Conservation (phyloP, 1,284 basidiomycete genomes). For the Puccinia polysora region DNA sequence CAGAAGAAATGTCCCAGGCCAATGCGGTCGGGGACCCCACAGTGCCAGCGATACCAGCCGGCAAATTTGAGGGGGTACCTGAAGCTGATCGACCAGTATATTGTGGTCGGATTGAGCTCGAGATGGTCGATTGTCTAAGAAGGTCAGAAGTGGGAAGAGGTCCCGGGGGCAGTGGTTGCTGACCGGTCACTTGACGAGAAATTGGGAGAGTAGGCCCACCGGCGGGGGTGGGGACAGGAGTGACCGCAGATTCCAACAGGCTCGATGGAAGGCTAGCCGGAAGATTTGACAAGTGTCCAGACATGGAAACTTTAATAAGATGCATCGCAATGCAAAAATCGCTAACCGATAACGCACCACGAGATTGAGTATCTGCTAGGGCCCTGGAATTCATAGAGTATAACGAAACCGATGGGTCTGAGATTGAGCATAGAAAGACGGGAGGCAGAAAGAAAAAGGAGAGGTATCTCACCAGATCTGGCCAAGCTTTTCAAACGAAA, state of each 20-base stretch:
- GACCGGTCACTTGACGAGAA: constrained; percentile 36
- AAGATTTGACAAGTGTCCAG: constrained; percentile 67
- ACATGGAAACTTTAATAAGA: constrained; percentile 61
- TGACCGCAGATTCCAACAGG: constrained; percentile 71
- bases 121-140: constrained; percentile 33
- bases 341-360: constrained; percentile 79
- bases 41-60: background rate
- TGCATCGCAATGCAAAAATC: constrained; percentile 95
- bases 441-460: background rate
- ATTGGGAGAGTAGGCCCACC: constrained; percentile 3
- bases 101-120: constrained; percentile 13
- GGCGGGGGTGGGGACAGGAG: background rate
- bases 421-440: background rate
- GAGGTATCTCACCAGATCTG: constrained; percentile 74
- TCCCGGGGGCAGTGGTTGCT: constrained; percentile 31
- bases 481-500: constrained; percentile 80
- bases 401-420: constrained; percentile 17
- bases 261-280: constrained; percentile 77
- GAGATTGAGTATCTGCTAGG: constrained; percentile 86
- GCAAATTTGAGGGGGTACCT: constrained; percentile 4
- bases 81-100: constrained; percentile 31
- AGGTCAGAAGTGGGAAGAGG: constrained; percentile 48
- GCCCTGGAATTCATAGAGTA: constrained; percentile 66
- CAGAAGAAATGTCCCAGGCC: constrained; percentile 78
- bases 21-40: constrained; percentile 13